These are phyloP conservation scores for Mycena kentingensis DNA, from an alignment of 768 basidiomycete species.

Conservation along the genomic window DNA sequence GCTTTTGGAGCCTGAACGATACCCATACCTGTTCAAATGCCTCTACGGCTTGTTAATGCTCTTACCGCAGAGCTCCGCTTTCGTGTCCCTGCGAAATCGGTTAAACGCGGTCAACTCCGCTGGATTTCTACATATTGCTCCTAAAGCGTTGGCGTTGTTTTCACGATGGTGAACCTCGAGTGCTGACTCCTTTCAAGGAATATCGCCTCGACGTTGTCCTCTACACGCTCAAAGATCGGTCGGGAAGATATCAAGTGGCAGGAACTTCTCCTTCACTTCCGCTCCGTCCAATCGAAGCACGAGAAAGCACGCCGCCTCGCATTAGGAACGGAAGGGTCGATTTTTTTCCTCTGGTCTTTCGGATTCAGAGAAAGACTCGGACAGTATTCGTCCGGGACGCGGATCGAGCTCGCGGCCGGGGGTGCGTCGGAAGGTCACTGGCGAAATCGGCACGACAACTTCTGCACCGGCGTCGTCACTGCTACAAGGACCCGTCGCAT, in stretches of 20 bases:
- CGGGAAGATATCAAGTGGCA: constrained; percentile 97
- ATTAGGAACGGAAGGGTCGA: constrained; percentile 60
- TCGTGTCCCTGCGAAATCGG: constrained; percentile 90
- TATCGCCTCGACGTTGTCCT: constrained; percentile 36
- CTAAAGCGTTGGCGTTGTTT: constrained; percentile 65
- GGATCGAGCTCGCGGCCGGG: constrained; percentile 40
- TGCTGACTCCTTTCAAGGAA: constrained; percentile 21
- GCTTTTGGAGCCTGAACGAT: constrained; percentile 93
- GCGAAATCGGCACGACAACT: constrained; percentile 38
- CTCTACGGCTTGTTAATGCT: constrained; percentile 97
- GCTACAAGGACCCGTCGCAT: no score
- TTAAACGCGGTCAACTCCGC: constrained; percentile 94
- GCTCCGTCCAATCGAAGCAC: constrained; percentile 84
- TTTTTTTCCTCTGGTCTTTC: constrained; percentile 49
- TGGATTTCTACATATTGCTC: constrained; percentile 88
- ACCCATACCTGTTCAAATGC: constrained; percentile 96
- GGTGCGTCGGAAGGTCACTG: constrained; percentile 65
- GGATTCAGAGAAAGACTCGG: constrained; percentile 44
- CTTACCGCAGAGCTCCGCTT: constrained; percentile 94
- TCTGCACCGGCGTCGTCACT: constrained; percentile 29
- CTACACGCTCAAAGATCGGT: constrained; percentile 70
- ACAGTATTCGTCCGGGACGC: constrained; percentile 27
- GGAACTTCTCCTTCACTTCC: constrained; percentile 91
- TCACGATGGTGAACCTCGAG: not conserved
- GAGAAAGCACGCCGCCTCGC: constrained; percentile 87